Evolutionary conservation across 2,329 filamentous ascomycete genomes (phyloP), one percentile per base, ranked within the genome.

Genomic region (Gliomastix tumulicola): DNA sequence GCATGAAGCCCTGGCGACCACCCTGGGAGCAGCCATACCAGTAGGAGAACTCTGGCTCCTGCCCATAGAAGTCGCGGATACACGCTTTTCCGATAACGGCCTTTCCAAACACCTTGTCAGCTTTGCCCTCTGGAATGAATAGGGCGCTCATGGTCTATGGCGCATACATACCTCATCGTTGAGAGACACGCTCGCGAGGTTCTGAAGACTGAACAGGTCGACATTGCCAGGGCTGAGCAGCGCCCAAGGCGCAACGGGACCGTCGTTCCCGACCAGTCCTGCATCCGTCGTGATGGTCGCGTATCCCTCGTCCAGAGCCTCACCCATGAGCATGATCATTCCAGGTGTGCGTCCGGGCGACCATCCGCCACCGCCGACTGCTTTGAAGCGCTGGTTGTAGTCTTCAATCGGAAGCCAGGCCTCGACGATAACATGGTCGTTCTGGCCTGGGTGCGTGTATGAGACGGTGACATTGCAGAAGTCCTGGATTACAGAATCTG

Each of bases 11-110:
- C 49, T 78, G 71, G 1, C 73, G 59, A 4, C 75, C 74, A 15
- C 74, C 72, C 0, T 69, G 72, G 1, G 68, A 72, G 45, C 71
- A 76, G 18, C 71, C 71, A 15, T 59, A 54, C 46, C 63, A 74
- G 49, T 73, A 74, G 3, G 60, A 66, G 47, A 66, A 69, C 1
- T 55, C 48, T 3, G 59, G 54, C 4, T 17, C 30, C 15, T 42
- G 25, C 5, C 54, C 49, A 40, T 73, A 74, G 49, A 64, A 71
- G 6, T 51, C 50, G 17, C 63, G 45, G 9, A 60, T 59, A 12
- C 72, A 43, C 9, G 53, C 32, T 43, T 72, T 72, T 5, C 60
- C 60, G 10, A 63, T 44, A 2, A 62, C 59, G 1, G 66, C 59
- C 48, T n/a, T n/a, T n/a, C n/a, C n/a, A n/a, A n/a, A n/a, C n/a